Base-by-base conservation (phyloP, 225 moss, liverwort and hornwort genomes). In the Polytrichum commune region DNA sequence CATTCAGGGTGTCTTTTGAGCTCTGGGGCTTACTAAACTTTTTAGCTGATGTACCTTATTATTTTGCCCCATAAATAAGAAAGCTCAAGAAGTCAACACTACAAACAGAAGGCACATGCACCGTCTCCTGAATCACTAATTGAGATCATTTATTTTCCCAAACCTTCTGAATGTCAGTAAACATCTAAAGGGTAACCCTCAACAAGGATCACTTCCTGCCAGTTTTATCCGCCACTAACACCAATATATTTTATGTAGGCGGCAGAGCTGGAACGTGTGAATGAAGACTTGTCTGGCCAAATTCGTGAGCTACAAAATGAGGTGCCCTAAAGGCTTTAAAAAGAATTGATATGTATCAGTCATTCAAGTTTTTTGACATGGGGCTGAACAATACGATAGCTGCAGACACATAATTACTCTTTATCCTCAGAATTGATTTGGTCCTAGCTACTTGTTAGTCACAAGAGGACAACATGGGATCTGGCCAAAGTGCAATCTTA, bases 291-390 rank as follows among this genome's bases (percentile, higher is more conserved):
- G 24, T 73, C 33, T 0, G 26, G 58, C 26, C 33, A 73, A 38
- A 73, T 73, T 56, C 33, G 55, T 20, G 73, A 66, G 58, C 66
- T 74, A 32, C 73, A 74, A 27, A 25, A 66, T 7, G 73, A 74
- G 73, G 73, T 74, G 24, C 58, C 13, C 46, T 46, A 46, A 1
- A 46, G 16, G 38, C 38, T 38, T 38, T 10, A 38, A 38, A 38
- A 38, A 13, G 38, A 38, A 13, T 10, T 46, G 13, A 46, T 46
- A 4, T 4, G 46, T 32, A 32, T 46, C 38, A 38, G 46, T 46
- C 46, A 46, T 46, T 46, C 13, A 46, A 46, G 38, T 38, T 38
- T 26, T 38, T 13, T 38, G 38, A 38, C 10, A 10, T 13, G 13
- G 35, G 10, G 38, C 13, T 38, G 13, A 38, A 10, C 38, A 38